Evolutionary conservation across 2,329 filamentous ascomycete genomes (phyloP).

Genomic region (Aotearoamyces nothofagi): DNA sequence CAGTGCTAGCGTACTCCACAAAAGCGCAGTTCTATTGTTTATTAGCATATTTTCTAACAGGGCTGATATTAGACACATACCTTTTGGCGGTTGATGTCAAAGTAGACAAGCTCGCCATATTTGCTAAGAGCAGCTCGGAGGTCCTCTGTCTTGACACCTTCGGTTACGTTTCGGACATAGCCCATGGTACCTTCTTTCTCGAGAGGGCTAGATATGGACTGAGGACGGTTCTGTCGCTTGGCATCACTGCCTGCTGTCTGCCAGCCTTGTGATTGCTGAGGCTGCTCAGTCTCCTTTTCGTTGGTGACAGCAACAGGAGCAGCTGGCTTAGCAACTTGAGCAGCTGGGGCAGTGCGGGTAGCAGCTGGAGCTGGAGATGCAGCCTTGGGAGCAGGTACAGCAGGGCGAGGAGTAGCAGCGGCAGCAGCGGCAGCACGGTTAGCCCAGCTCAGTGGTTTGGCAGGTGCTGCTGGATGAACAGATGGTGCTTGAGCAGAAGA

Average conservation of each 20-base stretch:
- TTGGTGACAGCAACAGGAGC: conserved; percentile 24
- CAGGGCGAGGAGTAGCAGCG: conserved; percentile 31
- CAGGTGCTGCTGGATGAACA: conserved; percentile 34
- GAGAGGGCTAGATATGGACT: conserved; percentile 42
- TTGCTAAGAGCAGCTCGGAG: conserved; percentile 56
- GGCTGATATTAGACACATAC: conserved; percentile 45
- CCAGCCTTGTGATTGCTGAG: conserved; percentile 45
- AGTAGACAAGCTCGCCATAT: conserved; percentile 57
- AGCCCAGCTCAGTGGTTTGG: conserved; percentile 63
- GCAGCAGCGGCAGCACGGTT: conserved; percentile 48
- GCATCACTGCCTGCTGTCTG: conserved; percentile 66
- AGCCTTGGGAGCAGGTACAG: conserved; percentile 36
- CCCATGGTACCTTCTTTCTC: conserved; percentile 69
- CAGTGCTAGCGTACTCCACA: conserved; percentile 72
- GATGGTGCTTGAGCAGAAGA: conserved; percentile 20
- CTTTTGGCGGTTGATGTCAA: conserved; percentile 73
- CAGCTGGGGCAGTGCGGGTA: conserved; percentile 32
- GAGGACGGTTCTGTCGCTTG: conserved; percentile 67
- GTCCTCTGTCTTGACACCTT: conserved; percentile 65
- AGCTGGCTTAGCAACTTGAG: conserved; percentile 23
- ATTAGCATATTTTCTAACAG: too few relatives aligned
- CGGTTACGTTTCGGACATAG: conserved; percentile 92
- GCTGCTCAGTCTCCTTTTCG: conserved; percentile 19
- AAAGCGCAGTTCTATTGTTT: conserved; percentile 87
- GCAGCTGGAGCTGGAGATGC: conserved; percentile 37